phyloP scores from a whole-genome alignment of 2,329 filamentous ascomycete species.

The Cadophora sp. region DNA sequence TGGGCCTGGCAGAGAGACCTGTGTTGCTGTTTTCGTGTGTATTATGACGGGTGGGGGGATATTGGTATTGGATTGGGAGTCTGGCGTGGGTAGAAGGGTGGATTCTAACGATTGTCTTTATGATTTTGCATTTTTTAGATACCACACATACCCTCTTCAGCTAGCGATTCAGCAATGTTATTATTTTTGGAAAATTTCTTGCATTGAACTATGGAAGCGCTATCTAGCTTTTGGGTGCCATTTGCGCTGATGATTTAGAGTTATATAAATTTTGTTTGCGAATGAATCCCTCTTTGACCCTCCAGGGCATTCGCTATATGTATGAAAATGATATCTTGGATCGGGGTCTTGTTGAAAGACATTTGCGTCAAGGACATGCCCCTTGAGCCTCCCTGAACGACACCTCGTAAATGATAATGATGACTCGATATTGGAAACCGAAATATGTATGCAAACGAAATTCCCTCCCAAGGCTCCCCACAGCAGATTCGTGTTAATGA shows the following conservation, averaged over 20 bases:
- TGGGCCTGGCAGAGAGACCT: background rate
- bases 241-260: background rate
- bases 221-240: background rate
- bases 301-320: background rate
- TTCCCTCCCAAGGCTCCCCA: no score
- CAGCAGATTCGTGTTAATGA: background rate
- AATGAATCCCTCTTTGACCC: background rate
- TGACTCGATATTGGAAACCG: no score
- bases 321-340: no score
- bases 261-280: background rate
- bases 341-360: background rate
- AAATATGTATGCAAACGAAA: no score
- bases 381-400: background rate
- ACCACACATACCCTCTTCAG: constrained; percentile 15
- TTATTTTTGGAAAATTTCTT: background rate
- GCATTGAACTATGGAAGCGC: constrained; percentile 6
- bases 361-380: background rate
- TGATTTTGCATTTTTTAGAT: constrained; percentile 20
- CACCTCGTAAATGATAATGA: background rate
- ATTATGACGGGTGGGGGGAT: background rate
- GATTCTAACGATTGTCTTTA: background rate
- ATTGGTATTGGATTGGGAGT: constrained; percentile 8
- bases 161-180: constrained; percentile 10
- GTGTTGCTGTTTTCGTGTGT: background rate
- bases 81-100: constrained; percentile 4